A percentile compares a stretch with the other conserved stretches of the same genome.
phyloP scores from a whole-genome alignment of 148 eudicot species.

The Polygonum maritimum region DNA sequence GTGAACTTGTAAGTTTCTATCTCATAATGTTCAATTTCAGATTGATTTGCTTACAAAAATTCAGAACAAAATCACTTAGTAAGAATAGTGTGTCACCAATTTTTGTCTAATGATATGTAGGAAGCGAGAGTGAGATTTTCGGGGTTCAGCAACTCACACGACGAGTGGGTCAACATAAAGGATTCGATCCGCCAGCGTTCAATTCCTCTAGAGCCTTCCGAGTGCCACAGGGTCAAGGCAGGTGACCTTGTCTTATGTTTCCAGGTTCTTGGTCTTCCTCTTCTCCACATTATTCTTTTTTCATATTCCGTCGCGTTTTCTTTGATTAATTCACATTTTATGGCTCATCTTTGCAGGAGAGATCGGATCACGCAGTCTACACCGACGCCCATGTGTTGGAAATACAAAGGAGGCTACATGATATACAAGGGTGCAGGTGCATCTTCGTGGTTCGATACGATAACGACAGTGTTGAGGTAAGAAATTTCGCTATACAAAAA shows the following conservation, averaged over 20 bases:
- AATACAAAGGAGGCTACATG: constrained; percentile 55
- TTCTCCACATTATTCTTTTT: background rate
- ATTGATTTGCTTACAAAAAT: no score
- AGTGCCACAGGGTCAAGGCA: constrained; percentile 70
- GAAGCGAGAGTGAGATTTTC: constrained; percentile 84
- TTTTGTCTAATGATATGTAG: constrained; percentile 22
- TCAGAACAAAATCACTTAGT: no score
- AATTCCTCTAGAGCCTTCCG: constrained; percentile 78
- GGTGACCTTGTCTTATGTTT: constrained; percentile 82
- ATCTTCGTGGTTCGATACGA: constrained; percentile 61
- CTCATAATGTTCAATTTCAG: background rate
- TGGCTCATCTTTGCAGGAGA: constrained; percentile 32
- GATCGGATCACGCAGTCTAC: constrained; percentile 49
- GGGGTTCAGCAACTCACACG: constrained; percentile 57
- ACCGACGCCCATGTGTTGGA: constrained; percentile 58
- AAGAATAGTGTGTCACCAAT: background rate
- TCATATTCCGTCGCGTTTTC: background rate
- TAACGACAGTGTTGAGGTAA: constrained; percentile 57
- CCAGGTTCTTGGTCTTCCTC: constrained; percentile 37
- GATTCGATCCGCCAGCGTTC: constrained; percentile 74
- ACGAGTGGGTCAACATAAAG: constrained; percentile 84
- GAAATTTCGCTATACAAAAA: background rate
- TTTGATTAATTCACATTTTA: background rate
- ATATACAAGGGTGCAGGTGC: constrained; percentile 53
- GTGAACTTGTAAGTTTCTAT: constrained; percentile 67